A percentile compares a stretch with the other conserved stretches of the same genome.
phyloP scores from a whole-genome alignment of 2,329 filamentous ascomycete genomes.

The Sclerotiophoma versabilis region DNA sequence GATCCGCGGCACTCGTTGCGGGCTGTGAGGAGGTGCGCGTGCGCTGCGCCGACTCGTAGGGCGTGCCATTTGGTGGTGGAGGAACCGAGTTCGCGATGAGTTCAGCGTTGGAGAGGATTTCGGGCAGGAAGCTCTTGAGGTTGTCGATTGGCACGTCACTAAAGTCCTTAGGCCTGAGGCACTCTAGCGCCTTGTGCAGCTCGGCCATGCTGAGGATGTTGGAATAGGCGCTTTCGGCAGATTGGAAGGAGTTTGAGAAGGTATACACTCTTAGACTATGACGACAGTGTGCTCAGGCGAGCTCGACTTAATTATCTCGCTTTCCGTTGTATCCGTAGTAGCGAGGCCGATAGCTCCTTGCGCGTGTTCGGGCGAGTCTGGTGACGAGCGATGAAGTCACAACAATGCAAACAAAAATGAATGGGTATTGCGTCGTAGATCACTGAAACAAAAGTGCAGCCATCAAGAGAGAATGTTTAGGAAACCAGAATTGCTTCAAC shows the following conservation, averaged over 20 bases:
- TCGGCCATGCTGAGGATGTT: constrained; percentile 33
- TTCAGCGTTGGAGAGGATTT: constrained; percentile 64
- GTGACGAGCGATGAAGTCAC: constrained; percentile 18
- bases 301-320: not conserved
- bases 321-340: constrained; percentile 18
- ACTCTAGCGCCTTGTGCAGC: constrained; percentile 56
- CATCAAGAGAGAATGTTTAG: not conserved
- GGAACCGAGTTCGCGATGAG: constrained; percentile 80
- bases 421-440: constrained; percentile 1
- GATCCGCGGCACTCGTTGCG: constrained; percentile 58
- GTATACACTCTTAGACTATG: not conserved
- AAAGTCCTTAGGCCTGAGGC: constrained; percentile 54
- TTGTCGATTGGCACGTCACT: constrained; percentile 53
- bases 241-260: not conserved
- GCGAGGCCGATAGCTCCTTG: constrained; percentile 6
- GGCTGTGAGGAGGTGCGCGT: constrained; percentile 65
- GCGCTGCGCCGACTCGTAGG: constrained; percentile 57
- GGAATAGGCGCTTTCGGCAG: not conserved
- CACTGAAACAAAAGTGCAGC: not conserved
- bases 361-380: not conserved
- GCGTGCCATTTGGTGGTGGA: constrained; percentile 56
- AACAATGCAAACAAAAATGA: not conserved
- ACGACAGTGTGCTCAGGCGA: not conserved
- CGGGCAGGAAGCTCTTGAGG: constrained; percentile 50
- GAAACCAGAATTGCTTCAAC: not conserved